Percentiles rank a stretch among this genome's conserved stretches.
These are phyloP conservation scores for Penicillium paxilli DNA, from an alignment of 495 filamentous ascomycete genomes.

Conservation along the genomic window DNA sequence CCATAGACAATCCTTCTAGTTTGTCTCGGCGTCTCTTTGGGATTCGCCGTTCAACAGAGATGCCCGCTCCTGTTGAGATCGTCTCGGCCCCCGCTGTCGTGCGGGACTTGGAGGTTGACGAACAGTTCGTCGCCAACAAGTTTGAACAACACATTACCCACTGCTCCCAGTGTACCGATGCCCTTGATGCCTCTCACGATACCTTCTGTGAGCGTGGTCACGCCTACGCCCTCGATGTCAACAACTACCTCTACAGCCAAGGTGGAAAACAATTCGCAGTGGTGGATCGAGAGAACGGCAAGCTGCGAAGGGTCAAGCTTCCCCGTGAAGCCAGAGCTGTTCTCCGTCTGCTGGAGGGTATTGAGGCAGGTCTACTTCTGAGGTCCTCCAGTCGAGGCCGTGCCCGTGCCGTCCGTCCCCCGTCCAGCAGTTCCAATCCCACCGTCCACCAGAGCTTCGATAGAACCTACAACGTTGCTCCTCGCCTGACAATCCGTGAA, in stretches of 20 bases:
- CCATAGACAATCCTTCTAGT: slow-evolving; percentile 20
- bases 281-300: slow-evolving; percentile 45
- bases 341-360: slow-evolving; percentile 46
- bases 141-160: slow-evolving; percentile 22
- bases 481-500: slow-evolving; percentile 24
- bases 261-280: slow-evolving; percentile 48
- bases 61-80: slow-evolving; percentile 32
- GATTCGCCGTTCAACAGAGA: slow-evolving; percentile 30
- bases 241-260: slow-evolving; percentile 49
- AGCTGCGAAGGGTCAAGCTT: slow-evolving; percentile 49
- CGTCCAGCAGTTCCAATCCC: slow-evolving; percentile 5
- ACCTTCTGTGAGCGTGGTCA: slow-evolving; percentile 52
- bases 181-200: slow-evolving; percentile 35
- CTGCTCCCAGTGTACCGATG: slow-evolving; percentile 43
- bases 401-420: slow-evolving; percentile 13
- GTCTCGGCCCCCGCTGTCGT: slow-evolving; percentile 32
- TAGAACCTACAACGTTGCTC: slow-evolving; percentile 35
- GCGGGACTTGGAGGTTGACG: slow-evolving; percentile 46
- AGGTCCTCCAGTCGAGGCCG: slow-evolving; percentile 15
- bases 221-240: slow-evolving; percentile 45
- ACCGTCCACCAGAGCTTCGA: slow-evolving; percentile 37
- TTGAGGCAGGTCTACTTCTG: slow-evolving; percentile 48
- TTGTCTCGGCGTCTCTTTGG: slow-evolving; percentile 16
- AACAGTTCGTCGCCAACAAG: slow-evolving; percentile 25
- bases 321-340: slow-evolving; percentile 38